A percentile compares a stretch with the other conserved stretches of the same genome.
Conservation (phyloP, 1,139 yeast genomes). For the Diutina scorzettiae region DNA sequence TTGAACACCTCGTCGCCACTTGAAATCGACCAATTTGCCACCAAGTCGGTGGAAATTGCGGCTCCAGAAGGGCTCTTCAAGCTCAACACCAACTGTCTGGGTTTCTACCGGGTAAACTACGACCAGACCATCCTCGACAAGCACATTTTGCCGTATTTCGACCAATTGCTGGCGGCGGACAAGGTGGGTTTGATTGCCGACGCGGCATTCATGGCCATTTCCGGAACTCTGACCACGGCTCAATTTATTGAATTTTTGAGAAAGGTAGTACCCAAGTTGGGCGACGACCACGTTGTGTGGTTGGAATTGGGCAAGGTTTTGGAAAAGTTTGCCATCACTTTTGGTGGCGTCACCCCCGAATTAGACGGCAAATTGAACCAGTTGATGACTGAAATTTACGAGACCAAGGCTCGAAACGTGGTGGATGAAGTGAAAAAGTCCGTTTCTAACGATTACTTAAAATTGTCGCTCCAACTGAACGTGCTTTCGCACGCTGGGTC, state of each 20-base stretch:
- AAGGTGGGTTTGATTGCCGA: conserved; percentile 61
- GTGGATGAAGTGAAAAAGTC: not conserved
- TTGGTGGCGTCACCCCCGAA: conserved; percentile 23
- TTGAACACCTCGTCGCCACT: conserved; percentile 17
- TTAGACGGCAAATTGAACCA: conserved; percentile 24
- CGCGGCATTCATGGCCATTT: conserved; percentile 43
- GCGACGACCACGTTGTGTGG: conserved; percentile 53
- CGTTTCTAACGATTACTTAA: not conserved
- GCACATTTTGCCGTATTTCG: conserved; percentile 19
- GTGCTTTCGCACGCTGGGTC: not conserved
- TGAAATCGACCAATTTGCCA: conserved; percentile 13
- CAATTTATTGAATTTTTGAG: conserved; percentile 25
- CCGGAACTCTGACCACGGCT: conserved; percentile 42
- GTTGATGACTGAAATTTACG: not conserved
- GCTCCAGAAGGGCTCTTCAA: conserved; percentile 29
- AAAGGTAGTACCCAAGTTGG: not conserved
- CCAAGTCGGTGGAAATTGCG: conserved; percentile 11
- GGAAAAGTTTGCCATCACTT: conserved; percentile 28
- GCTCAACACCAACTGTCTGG: conserved; percentile 50
- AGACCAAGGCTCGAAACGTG: not conserved
- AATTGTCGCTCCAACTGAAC: conserved; percentile 2
- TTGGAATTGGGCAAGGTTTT: conserved; percentile 39
- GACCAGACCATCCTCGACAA: conserved; percentile 33
- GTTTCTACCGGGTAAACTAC: conserved; percentile 60
- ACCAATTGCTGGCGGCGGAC: conserved; percentile 41